These are phyloP conservation scores for Lepidium sativum DNA, from an alignment of 345 rosid species.

Conservation along the genomic window DNA sequence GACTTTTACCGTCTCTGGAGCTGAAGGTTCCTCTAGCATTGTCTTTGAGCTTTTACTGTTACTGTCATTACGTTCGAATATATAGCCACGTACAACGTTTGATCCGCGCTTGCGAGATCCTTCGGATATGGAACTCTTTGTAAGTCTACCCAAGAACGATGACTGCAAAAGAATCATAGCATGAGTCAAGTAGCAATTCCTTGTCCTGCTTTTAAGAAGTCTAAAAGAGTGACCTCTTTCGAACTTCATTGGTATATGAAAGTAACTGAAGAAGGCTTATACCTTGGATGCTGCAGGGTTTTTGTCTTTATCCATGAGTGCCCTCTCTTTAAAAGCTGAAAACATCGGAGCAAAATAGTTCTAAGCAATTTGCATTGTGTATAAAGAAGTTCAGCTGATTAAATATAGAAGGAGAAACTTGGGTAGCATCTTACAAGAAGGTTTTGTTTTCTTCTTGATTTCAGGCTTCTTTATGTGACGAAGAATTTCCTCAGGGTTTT, in stretches of 20 bases:
- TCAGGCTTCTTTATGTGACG: conserved; percentile 73
- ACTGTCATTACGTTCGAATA: conserved; percentile 78
- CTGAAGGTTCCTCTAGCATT: conserved; percentile 46
- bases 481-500: conserved; percentile 52
- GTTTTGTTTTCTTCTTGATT: conserved; percentile 47
- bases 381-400: not conserved
- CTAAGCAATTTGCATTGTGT: not conserved
- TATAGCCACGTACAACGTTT: conserved; percentile 50
- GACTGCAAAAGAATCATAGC: conserved; percentile 47
- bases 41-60: conserved; percentile 42
- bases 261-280: conserved; percentile 12
- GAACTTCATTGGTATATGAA: not conserved
- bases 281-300: conserved; percentile 51
- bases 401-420: conserved; percentile 6
- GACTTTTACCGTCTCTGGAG: conserved; percentile 44
- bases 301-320: conserved; percentile 36
- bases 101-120: conserved; percentile 48
- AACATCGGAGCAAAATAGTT: not conserved
- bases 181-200: not conserved
- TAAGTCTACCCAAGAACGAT: conserved; percentile 62
- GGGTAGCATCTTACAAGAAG: conserved; percentile 43
- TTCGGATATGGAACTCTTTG: conserved; percentile 45
- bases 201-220: not conserved
- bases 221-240: not conserved
- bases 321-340: conserved; percentile 46